These are phyloP conservation scores for Rusavskia elegans DNA, from an alignment of 495 filamentous ascomycete genomes.

Conservation along the genomic window DNA sequence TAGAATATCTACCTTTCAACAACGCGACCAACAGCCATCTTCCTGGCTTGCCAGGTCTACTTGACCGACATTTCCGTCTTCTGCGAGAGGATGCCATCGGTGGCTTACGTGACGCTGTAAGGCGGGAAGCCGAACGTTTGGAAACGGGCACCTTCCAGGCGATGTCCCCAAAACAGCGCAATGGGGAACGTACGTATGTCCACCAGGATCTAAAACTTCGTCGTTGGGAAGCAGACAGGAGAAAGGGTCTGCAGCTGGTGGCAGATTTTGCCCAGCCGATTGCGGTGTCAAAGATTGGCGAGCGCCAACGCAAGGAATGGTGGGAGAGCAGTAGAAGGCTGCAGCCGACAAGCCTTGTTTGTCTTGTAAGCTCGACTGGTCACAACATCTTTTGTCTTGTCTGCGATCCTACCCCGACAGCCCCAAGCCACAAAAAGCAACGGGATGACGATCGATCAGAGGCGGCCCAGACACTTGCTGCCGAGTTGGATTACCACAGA, in stretches of 20 bases:
- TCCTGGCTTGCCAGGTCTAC: conserved; percentile 37
- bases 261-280: conserved; percentile 40
- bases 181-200: conserved; percentile 13
- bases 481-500: conserved; percentile 5
- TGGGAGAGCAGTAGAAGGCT: conserved; percentile 43
- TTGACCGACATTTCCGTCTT: conserved; percentile 58
- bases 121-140: conserved; percentile 18
- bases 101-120: conserved; percentile 43
- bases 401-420: conserved; percentile 11
- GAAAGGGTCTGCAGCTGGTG: conserved; percentile 36
- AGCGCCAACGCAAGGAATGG: conserved; percentile 32
- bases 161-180: not conserved
- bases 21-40: conserved; percentile 39
- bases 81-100: conserved; percentile 50
- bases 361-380: conserved; percentile 32
- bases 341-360: conserved; percentile 40
- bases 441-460: conserved; percentile 24
- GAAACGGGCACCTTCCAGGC: conserved; percentile 4
- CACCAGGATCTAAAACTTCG: conserved; percentile 16
- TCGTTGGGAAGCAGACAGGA: conserved; percentile 16
- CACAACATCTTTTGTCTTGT: conserved; percentile 40
- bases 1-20: conserved; percentile 44
- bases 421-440: not conserved
- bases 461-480: conserved; percentile 22
- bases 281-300: conserved; percentile 14